Evolutionary conservation across 208 protist genomes (phyloP), one percentile per base, ranked within the genome.

Genomic region (Acanthamoeba royreba): DNA sequence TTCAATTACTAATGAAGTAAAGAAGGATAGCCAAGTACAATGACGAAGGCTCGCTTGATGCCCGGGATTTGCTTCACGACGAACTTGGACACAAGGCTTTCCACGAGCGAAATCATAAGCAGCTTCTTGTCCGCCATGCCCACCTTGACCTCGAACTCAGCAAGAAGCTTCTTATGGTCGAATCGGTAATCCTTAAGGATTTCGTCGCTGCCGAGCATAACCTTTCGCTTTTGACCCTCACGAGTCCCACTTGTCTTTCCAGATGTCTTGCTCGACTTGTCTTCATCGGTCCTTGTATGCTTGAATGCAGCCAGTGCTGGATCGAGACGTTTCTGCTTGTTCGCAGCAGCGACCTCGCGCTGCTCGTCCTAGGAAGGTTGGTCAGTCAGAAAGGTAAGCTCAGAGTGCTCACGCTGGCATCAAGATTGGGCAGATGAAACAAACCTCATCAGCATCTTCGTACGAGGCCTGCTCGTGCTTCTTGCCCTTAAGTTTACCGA

Each of bases 101-200:
- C 95, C 0, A 96, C 81, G 49, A 96, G 52, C 43, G 69, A 58
- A 19, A 96, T 72, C 93, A 96, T 94, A 1, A 96, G 55, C 52
- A 95, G 66, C 93, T 96, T 96, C 85, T 96, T 96, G 53, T 93
- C 61, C n/a, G 79, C 49, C 17, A 72, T 86, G 38, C 61, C 42
- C 33, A 94, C 92, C n/a, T 66, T 72, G 45, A 93, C 42, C 35
- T 74, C 92, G 47, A 96, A 69, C 93, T 63, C 35, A 15, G 42
- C 92, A 13, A 58, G 2, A 53, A 79, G 11, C 43, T 52, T 9
- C 42, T 69, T 92, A 28, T 77, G 38, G 42, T 74, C 55, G 47
- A 93, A 93, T 15, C 11, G 35, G 89, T 85, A 93, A 69, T 93
- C 89, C 89, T 86, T 74, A 15, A 93, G 47, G 43, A 77, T 45